Evolutionary conservation across 2,329 filamentous ascomycete genomes (phyloP).

Genomic region (Ceratocystis lukuohia): DNA sequence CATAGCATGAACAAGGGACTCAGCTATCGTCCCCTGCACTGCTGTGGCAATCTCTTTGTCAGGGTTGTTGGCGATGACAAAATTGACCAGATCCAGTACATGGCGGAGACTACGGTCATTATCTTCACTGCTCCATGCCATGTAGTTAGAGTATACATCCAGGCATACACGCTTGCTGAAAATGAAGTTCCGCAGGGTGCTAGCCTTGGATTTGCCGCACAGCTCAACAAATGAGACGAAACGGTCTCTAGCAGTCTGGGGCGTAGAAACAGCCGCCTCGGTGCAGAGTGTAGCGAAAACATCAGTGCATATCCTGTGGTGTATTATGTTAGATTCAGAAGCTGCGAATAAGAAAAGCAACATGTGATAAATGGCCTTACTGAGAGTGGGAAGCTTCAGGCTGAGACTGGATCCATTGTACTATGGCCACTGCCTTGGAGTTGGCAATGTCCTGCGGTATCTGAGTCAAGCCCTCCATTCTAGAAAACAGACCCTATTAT

Average conservation of each 20-base stretch:
- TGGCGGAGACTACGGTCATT: constrained; percentile 50
- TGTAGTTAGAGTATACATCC: constrained; percentile 46
- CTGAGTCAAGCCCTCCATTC: constrained; percentile 9
- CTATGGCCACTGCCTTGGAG: constrained; percentile 16
- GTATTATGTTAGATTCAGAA: constrained; percentile 2
- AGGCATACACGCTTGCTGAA: constrained; percentile 37
- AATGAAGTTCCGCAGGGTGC: constrained; percentile 34
- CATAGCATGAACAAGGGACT: constrained; percentile 45
- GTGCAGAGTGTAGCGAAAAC: constrained; percentile 43
- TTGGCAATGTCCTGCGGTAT: constrained; percentile 16
- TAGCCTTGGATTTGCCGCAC: constrained; percentile 37
- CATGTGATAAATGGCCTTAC: not conserved
- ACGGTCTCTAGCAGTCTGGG: constrained; percentile 15
- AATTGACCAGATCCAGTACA: constrained; percentile 44
- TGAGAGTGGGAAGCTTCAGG: constrained; percentile 16
- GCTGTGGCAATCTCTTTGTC: constrained; percentile 27
- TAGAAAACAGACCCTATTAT: constrained; percentile 1
- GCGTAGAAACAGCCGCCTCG: constrained; percentile 13
- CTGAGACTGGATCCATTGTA: constrained; percentile 21
- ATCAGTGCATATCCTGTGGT: constrained; percentile 28
- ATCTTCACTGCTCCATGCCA: constrained; percentile 55
- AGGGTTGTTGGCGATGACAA: constrained; percentile 39
- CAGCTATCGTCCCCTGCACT: constrained; percentile 35
- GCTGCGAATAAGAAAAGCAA: not conserved
- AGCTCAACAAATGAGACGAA: constrained; percentile 41